phyloP scores from a whole-genome alignment of 306 rosid genomes.

The Mimosa pudica region DNA sequence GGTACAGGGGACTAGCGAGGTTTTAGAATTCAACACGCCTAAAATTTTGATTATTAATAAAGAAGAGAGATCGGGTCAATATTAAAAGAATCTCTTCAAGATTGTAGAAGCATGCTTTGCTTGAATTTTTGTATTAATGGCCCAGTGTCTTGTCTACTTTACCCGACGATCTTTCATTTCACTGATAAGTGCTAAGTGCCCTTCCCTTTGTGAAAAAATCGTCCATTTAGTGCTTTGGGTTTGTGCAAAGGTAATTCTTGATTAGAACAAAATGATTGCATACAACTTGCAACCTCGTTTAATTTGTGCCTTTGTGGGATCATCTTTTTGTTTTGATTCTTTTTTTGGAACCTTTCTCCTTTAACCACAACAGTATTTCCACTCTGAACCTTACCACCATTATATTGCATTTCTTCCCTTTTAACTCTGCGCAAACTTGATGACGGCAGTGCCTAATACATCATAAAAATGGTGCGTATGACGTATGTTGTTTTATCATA shows the following conservation, averaged over 20 bases:
- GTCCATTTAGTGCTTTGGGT: neutral
- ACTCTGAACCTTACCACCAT: neutral
- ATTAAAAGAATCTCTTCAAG: no score
- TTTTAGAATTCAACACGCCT: no score
- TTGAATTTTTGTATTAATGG: no score
- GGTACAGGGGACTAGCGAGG: no score
- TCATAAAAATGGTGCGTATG: neutral
- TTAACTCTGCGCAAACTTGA: neutral
- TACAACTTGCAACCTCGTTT: no score
- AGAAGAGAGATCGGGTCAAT: no score
- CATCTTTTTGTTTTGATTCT: neutral
- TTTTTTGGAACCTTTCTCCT: neutral
- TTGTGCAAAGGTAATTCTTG: neutral
- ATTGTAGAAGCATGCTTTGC: no score
- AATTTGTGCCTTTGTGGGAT: neutral
- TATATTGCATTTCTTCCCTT: neutral
- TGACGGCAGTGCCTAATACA: neutral
- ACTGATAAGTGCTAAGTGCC: no score
- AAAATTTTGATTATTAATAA: no score
- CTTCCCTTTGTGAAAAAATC: no score
- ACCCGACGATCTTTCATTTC: no score
- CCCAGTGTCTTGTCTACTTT: no score
- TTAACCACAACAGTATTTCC: neutral
- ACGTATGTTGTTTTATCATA: neutral
- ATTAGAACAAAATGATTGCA: neutral